These are phyloP conservation scores for Apiospora aurea DNA, from an alignment of 2,329 filamentous ascomycete genomes.

Conservation along the genomic window DNA sequence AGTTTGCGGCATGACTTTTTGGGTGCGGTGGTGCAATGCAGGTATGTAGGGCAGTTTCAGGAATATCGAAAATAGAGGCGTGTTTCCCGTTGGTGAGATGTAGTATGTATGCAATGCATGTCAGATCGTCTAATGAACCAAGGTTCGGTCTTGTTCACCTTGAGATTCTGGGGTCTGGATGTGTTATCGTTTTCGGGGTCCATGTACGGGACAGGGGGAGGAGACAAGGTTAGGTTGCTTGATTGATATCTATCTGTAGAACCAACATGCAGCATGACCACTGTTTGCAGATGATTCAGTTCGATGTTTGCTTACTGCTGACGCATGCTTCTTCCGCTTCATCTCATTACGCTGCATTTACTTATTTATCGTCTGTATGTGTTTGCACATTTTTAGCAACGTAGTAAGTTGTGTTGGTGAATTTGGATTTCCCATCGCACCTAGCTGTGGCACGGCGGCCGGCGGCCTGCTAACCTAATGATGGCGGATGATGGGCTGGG, in stretches of 20 bases:
- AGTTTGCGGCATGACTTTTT: background rate
- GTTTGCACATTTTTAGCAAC: background rate
- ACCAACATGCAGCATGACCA: background rate
- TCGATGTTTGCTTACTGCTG: background rate
- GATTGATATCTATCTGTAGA: slow-evolving; percentile 5
- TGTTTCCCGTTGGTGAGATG: slow-evolving; percentile 1
- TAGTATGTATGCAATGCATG: slow-evolving; percentile 7
- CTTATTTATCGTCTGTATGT: background rate
- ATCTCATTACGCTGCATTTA: background rate
- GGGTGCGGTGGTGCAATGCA: background rate
- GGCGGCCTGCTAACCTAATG: background rate
- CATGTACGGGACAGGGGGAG: slow-evolving; percentile 1
- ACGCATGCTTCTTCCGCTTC: background rate
- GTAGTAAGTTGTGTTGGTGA: background rate
- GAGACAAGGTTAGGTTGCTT: background rate
- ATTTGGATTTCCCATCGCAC: background rate
- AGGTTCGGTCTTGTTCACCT: background rate
- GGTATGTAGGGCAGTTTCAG: background rate
- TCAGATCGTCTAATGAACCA: background rate
- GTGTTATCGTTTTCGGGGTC: slow-evolving; percentile 9
- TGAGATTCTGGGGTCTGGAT: background rate
- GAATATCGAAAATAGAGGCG: background rate
- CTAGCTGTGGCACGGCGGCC: background rate
- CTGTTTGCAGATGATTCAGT: background rate
- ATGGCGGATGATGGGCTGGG: background rate